These are phyloP conservation scores for Polyporus arcularius DNA, from an alignment of 768 basidiomycete species.

Conservation along the genomic window DNA sequence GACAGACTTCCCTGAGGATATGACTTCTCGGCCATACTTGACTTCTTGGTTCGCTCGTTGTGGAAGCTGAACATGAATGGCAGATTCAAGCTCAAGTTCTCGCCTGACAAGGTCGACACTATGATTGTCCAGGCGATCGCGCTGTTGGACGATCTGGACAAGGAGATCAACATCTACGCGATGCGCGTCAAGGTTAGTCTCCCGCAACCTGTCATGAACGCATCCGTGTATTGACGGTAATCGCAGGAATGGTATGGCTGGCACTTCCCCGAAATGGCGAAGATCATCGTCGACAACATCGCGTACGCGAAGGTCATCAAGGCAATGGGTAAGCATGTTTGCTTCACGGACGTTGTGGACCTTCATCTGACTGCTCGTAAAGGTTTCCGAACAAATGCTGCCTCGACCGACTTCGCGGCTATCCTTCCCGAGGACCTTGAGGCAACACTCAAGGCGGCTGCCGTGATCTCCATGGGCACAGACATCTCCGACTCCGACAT, in stretches of 20 bases:
- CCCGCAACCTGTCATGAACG: conserved; percentile 2
- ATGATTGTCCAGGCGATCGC: conserved; percentile 99
- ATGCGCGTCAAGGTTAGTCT: conserved; percentile 92
- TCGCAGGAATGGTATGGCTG: conserved; percentile 99
- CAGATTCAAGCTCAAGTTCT: conserved; percentile 99
- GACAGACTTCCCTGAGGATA: too few relatives aligned
- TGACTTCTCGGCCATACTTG: too few relatives aligned
- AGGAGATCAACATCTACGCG: conserved; percentile 98
- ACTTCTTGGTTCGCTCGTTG: too few relatives aligned
- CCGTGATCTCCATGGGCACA: conserved; percentile 99
- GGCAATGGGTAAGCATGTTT: conserved; percentile 68
- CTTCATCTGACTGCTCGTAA: background rate
- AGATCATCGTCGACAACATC: conserved; percentile 96
- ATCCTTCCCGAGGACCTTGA: conserved; percentile 98
- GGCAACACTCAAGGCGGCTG: conserved; percentile 89
- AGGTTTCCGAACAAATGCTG: conserved; percentile 96
- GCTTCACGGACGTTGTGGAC: background rate
- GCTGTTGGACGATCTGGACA: conserved; percentile 96
- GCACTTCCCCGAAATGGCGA: conserved; percentile 99
- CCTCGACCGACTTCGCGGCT: conserved; percentile 79
- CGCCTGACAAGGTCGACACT: conserved; percentile 98
- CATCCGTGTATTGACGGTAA: background rate
- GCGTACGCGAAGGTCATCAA: conserved; percentile 96
- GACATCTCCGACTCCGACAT: conserved; percentile 98
- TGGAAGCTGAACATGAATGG: too few relatives aligned